Evolutionary conservation across 805 yeast genomes (phyloP).

Genomic region (Candida parachauliodes): DNA sequence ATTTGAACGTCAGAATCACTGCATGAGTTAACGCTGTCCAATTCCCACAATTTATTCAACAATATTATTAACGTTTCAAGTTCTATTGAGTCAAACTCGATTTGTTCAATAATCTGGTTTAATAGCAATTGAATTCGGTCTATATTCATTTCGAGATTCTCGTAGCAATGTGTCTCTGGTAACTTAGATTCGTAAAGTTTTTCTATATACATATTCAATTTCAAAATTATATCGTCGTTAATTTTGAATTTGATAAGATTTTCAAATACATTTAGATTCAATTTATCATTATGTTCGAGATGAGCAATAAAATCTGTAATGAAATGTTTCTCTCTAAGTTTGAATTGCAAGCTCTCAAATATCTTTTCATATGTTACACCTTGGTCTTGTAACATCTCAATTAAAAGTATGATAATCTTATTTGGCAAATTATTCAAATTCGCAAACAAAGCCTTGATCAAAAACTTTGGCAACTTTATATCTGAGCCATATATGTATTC

Average conservation of each 20-base stretch:
- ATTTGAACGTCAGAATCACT: constrained; percentile 11
- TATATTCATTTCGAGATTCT: constrained; percentile 25
- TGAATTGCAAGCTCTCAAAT: background rate
- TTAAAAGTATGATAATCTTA: background rate
- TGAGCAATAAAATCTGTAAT: background rate
- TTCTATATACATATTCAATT: constrained; percentile 25
- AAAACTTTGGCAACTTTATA: background rate
- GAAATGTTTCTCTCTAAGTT: background rate
- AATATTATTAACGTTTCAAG: constrained; percentile 13
- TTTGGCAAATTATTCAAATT: background rate
- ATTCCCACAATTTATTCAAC: constrained; percentile 21
- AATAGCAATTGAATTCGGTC: constrained; percentile 18
- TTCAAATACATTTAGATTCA: constrained; percentile 11
- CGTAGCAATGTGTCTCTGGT: constrained; percentile 36
- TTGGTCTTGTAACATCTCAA: background rate
- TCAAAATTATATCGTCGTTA: constrained; percentile 18
- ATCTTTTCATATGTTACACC: background rate
- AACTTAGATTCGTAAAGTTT: constrained; percentile 20
- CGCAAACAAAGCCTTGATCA: background rate
- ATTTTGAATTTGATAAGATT: constrained; percentile 11
- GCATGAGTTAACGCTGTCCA: constrained; percentile 15
- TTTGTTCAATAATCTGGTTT: constrained; percentile 2
- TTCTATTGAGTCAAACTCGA: constrained; percentile 4
- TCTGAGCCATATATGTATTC: background rate
- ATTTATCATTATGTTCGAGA: constrained; percentile 5